These are phyloP conservation scores for Syncephalastrum sp. DNA, from an alignment of 371 early-diverging fungal species.

Conservation along the genomic window DNA sequence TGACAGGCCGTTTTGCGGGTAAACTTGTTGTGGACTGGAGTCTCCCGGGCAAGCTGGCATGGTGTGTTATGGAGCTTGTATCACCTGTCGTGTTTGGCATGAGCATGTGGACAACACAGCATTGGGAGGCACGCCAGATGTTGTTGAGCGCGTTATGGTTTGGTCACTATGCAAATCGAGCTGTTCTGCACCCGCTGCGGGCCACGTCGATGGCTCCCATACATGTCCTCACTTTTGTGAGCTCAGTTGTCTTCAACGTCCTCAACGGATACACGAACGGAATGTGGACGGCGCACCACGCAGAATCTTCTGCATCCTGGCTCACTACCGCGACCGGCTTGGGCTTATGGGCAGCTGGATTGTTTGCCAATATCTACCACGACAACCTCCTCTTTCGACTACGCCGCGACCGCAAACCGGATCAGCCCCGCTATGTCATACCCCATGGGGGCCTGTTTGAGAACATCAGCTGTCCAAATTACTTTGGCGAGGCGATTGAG, in stretches of 20 bases:
- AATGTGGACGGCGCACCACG: constrained; percentile 39
- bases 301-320: constrained; percentile 5
- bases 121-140: constrained; percentile 25
- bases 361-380: constrained; percentile 55
- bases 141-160: constrained; percentile 44
- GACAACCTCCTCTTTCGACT: constrained; percentile 51
- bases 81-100: constrained; percentile 31
- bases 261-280: constrained; percentile 68
- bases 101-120: constrained; percentile 15
- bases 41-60: constrained; percentile 34
- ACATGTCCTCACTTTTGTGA: constrained; percentile 23
- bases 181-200: constrained; percentile 53
- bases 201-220: constrained; percentile 53
- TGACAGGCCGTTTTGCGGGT: constrained; percentile 9
- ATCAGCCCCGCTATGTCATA: constrained; percentile 44
- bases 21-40: constrained; percentile 14
- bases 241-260: constrained; percentile 42
- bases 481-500: constrained; percentile 61
- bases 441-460: constrained; percentile 57
- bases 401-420: constrained; percentile 16
- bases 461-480: constrained; percentile 65
- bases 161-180: constrained; percentile 59
- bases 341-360: constrained; percentile 43
- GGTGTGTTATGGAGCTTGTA: constrained; percentile 41
- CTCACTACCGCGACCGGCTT: constrained; percentile 30